Base-by-base conservation (phyloP, 768 basidiomycete species). In the Leccinum subgranulosum region DNA sequence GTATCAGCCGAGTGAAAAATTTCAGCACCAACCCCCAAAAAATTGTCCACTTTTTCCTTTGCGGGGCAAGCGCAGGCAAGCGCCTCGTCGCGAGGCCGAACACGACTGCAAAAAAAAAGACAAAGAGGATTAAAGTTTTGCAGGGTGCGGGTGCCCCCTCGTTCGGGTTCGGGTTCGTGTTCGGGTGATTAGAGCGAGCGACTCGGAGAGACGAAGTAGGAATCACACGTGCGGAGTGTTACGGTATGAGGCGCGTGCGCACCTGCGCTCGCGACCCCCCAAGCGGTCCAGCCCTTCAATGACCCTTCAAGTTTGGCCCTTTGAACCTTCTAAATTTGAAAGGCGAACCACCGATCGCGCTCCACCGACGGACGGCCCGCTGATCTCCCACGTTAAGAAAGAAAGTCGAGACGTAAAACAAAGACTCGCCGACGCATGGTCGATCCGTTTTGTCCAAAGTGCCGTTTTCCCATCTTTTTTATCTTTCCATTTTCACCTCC, bases 381-480 rank as follows among this genome's bases (percentile, higher is more conserved):
- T 17, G 53, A 41, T 41, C n/a, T 39, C 27, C 51, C 58, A 23
- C 25, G 43, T 36, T 46, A 45, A 15, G 58, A 31, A 23, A 54
- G 1, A 9, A 17, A 41, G n/a, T 41, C n/a, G 39, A 41, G 45
- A 46, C 45, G 45, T 46, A 46, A 46, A 46, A 15, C 45, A 53
- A 57, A 54, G 61, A 52, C 64, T 34, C 64, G 33, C 67, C 64
- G 64, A 63, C 61, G 55, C 66, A 56, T 68, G 66, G 66, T 57
- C 29, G 36, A 46, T 45, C 41, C 11, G 17, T 31, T 31, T 46
- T 25, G 17, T 19, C 23, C 31, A 19, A 48, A 27, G 15, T 25
- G 47, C 19, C 12, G 21, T 3, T 46, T 48, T 48, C 25, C 11
- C 51, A 55, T 51, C 51, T 33, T 27, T 9, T 14, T 6, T n/a